Evolutionary conservation across 2,329 filamentous ascomycete genomes (phyloP).

Genomic region (Knufia petricola): DNA sequence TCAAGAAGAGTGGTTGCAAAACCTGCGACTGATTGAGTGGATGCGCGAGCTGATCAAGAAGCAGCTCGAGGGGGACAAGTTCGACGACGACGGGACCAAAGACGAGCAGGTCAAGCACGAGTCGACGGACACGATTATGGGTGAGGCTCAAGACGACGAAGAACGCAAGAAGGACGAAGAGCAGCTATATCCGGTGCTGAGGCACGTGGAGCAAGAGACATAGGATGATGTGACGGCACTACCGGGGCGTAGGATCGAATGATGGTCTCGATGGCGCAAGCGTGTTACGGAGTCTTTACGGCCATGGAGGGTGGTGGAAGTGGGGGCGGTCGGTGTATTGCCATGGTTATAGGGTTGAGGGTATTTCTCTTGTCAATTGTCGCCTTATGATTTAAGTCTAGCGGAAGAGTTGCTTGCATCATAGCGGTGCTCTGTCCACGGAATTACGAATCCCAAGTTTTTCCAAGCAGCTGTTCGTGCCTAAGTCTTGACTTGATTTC

Average conservation of each 20-base stretch:
- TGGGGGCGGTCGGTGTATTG: neutral
- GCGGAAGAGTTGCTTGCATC: too few relatives aligned
- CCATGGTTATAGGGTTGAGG: neutral
- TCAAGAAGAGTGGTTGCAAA: slow-evolving; percentile 48
- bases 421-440: too few relatives aligned
- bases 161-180: slow-evolving; percentile 19
- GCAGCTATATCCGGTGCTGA: slow-evolving; percentile 22
- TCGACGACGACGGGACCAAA: slow-evolving; percentile 24
- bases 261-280: too few relatives aligned
- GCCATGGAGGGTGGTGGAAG: too few relatives aligned
- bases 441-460: too few relatives aligned
- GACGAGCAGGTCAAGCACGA: slow-evolving; percentile 27
- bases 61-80: slow-evolving; percentile 45
- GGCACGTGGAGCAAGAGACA: slow-evolving; percentile 19
- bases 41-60: slow-evolving; percentile 49
- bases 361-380: neutral
- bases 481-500: too few relatives aligned
- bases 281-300: too few relatives aligned
- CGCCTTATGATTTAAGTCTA: neutral
- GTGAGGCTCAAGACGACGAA: slow-evolving; percentile 25
- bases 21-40: slow-evolving; percentile 54
- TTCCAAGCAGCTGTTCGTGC: too few relatives aligned
- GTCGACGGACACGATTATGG: slow-evolving; percentile 37
- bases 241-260: too few relatives aligned
- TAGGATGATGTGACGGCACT: slow-evolving; percentile 1